Evolutionary conservation across 192 early-diverging fungal genomes (phyloP), one percentile per base, ranked within the genome.

Genomic region (Gonapodya prolifera): DNA sequence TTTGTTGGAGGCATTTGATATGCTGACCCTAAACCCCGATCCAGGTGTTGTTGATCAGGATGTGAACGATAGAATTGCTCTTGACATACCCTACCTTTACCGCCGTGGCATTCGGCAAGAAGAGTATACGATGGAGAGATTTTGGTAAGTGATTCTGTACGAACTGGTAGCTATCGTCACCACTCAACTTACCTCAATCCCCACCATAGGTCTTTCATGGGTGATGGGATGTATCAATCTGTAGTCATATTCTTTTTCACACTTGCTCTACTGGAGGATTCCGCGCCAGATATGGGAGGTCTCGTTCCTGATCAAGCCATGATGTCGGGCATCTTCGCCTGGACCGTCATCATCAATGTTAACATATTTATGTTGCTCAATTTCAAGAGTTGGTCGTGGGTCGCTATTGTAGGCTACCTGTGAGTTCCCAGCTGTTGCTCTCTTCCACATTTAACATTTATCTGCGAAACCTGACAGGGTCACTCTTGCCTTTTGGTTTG

Each of bases 191-290:
- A 29, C 13, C 71, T 30, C 23, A 23, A 61, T 73, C 71, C 16
- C 31, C 8, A 8, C 31, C 31, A 30, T 29, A 73, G 71, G 71
- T 45, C 89, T 73, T 98, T 94, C 80, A 90, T 96, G 78, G 33
- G 91, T 17, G 94, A 99, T 80, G 96, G 92, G 32, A 82, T 98
- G 30, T 99, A 93, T 88, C 95, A 98, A 85, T 97, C 95, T 1
- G 79, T 94, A 13, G 88, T 96, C 69, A 78, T 78, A 16, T 92
- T 92, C 70, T 99, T 89, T 81, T 94, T 93, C 81, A 87, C 87
- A 34, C 91, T 91, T 79, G 87, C 90, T 69, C 80, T 90, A 34
- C 87, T 91, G 45, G 87, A 85, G 33, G 88, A 89, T 77, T 69
- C 77, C 29, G 81, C 87, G 0, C 78, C 86, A 2, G 82, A 90